These are phyloP conservation scores for Hemisphaericaspora lyxosophila DNA, from an alignment of 1,139 yeast genomes.

Conservation along the genomic window DNA sequence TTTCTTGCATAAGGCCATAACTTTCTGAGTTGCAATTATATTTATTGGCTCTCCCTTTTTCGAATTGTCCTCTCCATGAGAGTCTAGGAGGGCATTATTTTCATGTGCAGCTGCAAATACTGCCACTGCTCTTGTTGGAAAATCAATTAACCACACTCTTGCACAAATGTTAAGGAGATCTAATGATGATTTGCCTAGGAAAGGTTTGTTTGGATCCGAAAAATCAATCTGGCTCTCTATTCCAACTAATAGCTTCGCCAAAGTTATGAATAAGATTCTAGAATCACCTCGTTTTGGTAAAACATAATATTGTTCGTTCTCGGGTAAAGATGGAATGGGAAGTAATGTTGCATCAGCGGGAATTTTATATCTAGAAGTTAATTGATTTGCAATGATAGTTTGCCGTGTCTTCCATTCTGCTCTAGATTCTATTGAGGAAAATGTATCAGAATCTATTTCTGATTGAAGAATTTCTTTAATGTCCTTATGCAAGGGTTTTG, in stretches of 20 bases:
- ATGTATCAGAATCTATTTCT: constrained; percentile 17
- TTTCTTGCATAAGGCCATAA: constrained; percentile 30
- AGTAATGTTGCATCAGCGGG: constrained; percentile 33
- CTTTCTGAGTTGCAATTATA: constrained; percentile 24
- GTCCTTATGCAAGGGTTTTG: constrained; percentile 46
- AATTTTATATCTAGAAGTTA: constrained; percentile 41
- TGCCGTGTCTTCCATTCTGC: constrained; percentile 56
- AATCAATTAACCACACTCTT: constrained; percentile 61
- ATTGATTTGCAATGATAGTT: constrained; percentile 31
- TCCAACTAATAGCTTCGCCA: constrained; percentile 13
- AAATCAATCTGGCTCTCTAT: constrained; percentile 17
- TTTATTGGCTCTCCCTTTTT: constrained; percentile 34
- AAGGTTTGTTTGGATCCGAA: constrained; percentile 18
- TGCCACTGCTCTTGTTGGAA: constrained; percentile 51
- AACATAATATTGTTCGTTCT: constrained; percentile 38
- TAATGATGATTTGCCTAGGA: constrained; percentile 39
- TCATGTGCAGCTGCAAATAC: constrained; percentile 55
- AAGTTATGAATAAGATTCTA: constrained; percentile 6
- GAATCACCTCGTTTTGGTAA: constrained; percentile 31
- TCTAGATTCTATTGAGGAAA: constrained; percentile 40
- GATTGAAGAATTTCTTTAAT: constrained; percentile 25
- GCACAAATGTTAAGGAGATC: constrained; percentile 48
- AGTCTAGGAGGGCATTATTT: constrained; percentile 37
- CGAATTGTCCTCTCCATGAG: constrained; percentile 19
- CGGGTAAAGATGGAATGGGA: constrained; percentile 30